A percentile compares a stretch with the other conserved stretches of the same genome.
phyloP scores from a whole-genome alignment of 495 filamentous ascomycete genomes.

The Bathelium albidoporum region DNA sequence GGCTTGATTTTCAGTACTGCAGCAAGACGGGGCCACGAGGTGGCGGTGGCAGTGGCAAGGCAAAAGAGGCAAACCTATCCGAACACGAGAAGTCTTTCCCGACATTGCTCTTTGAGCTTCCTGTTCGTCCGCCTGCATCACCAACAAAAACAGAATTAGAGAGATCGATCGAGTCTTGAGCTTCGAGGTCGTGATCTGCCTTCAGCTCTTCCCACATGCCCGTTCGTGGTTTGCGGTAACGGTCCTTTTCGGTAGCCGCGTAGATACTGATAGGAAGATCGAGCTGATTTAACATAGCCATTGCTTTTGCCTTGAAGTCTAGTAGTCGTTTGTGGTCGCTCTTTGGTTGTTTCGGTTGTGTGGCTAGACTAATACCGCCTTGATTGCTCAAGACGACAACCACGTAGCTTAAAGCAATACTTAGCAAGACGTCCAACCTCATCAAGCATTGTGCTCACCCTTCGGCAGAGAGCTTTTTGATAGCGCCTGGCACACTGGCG shows the following conservation, averaged over 20 bases:
- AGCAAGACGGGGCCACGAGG: neutral
- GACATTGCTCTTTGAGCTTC: constrained; percentile 19
- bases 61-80: constrained; percentile 48
- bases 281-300: constrained; percentile 56
- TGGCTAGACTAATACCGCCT: constrained; percentile 61
- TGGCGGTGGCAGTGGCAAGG: neutral
- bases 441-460: constrained; percentile 42
- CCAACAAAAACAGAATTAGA: constrained; percentile 73
- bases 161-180: constrained; percentile 50
- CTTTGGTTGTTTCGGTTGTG: constrained; percentile 60
- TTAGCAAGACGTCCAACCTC: constrained; percentile 5
- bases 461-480: constrained; percentile 57
- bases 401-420: constrained; percentile 45
- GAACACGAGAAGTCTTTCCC: constrained; percentile 64
- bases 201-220: constrained; percentile 87
- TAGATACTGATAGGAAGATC: constrained; percentile 72
- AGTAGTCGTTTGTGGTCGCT: constrained; percentile 51
- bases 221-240: constrained; percentile 72
- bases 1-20: constrained; percentile 15
- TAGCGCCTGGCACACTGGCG: constrained; percentile 48
- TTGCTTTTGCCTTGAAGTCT: constrained; percentile 70
- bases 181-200: constrained; percentile 59
- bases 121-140: constrained; percentile 63
- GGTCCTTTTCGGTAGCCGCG: constrained; percentile 71
- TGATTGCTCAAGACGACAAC: constrained; percentile 84